Conservation (phyloP, 805 yeast genomes). For the Metschnikowia kofuensis region DNA sequence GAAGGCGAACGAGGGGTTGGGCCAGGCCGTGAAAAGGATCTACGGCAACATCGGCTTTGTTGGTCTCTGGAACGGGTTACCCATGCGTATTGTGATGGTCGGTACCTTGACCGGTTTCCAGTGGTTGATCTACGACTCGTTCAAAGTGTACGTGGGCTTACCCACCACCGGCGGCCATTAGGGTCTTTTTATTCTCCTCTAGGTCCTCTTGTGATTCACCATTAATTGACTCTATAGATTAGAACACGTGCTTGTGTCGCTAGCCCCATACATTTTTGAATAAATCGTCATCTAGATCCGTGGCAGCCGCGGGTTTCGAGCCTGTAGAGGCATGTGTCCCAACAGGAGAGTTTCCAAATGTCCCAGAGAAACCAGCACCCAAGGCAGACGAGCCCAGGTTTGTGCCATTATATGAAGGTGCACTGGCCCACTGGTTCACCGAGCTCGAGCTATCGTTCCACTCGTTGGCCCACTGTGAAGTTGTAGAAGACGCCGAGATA, state of each 20-base stretch:
- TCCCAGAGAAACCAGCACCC: conserved; percentile 10
- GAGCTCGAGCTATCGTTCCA: conserved; percentile 29
- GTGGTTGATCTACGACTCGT: conserved; percentile 95
- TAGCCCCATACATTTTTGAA: conserved; percentile 69
- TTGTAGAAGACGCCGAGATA: neutral
- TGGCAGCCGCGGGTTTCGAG: conserved; percentile 4
- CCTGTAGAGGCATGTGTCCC: conserved; percentile 1
- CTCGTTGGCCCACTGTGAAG: conserved; percentile 29
- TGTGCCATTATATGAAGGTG: conserved; percentile 10
- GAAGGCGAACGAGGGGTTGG: conserved; percentile 60
- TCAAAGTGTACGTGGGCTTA: conserved; percentile 89
- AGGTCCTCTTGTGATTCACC: neutral
- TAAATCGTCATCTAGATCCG: conserved; percentile 54
- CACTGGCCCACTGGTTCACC: conserved; percentile 13
- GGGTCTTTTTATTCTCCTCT: neutral
- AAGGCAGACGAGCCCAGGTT: conserved; percentile 2
- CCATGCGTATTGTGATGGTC: conserved; percentile 92
- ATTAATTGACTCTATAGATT: neutral
- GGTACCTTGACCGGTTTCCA: conserved; percentile 97
- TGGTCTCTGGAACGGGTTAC: conserved; percentile 94
- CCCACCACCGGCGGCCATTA: conserved; percentile 81
- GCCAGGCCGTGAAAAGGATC: conserved; percentile 67
- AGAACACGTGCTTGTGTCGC: neutral
- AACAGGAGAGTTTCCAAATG: conserved; percentile 7
- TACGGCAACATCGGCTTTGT: conserved; percentile 79